phyloP scores from a whole-genome alignment of 139 green algal species.

The Chlorella ohadii region DNA sequence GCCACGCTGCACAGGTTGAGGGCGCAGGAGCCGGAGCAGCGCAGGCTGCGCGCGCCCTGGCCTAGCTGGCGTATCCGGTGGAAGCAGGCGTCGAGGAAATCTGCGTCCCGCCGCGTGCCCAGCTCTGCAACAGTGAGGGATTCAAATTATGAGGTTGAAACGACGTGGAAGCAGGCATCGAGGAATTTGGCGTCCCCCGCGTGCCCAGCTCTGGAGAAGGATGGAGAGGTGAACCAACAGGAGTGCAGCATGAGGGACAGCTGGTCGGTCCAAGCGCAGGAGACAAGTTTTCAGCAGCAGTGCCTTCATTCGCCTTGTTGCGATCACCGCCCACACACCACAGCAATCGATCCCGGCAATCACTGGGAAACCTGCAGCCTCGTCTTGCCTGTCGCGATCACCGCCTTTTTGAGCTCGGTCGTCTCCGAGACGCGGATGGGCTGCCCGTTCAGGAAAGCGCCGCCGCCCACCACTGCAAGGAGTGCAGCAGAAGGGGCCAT shows the following conservation, averaged over 20 bases:
- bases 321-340: too few relatives aligned
- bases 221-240: too few relatives aligned
- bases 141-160: too few relatives aligned
- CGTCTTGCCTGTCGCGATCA: constrained; percentile 83
- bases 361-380: too few relatives aligned
- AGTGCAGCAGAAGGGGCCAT: not conserved
- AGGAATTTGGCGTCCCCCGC: constrained; percentile 69
- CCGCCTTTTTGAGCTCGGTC: constrained; percentile 63
- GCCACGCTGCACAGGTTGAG: constrained; percentile 87
- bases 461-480: constrained; percentile 71
- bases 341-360: too few relatives aligned
- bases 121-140: constrained; percentile 68
- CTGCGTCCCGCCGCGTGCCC: constrained; percentile 69
- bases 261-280: too few relatives aligned
- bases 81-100: constrained; percentile 77
- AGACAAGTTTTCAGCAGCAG: too few relatives aligned
- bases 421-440: constrained; percentile 67
- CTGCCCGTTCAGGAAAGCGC: constrained; percentile 82
- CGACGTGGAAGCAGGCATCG: constrained; percentile 72
- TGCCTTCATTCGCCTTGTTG: too few relatives aligned
- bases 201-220: constrained; percentile 72
- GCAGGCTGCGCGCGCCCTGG: constrained; percentile 60
- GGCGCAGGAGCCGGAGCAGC: constrained; percentile 92
- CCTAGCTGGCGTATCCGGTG: constrained; percentile 67
- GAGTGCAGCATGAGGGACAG: too few relatives aligned